Base-by-base conservation (phyloP, 176 grass and related monocot genomes). In the Eragrostis curvula region DNA sequence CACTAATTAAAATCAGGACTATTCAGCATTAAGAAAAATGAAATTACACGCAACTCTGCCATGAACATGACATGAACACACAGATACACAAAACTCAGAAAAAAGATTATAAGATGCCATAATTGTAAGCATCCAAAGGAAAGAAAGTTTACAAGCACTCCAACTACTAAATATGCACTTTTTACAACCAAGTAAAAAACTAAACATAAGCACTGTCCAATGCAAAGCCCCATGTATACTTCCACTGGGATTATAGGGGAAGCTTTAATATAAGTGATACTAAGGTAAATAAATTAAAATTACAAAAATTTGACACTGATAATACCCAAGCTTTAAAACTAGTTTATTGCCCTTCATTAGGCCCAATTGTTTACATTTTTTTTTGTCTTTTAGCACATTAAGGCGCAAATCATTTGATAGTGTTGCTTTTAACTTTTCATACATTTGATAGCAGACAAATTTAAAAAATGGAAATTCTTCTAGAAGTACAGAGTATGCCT, bases 21-120 rank as follows among this genome's bases (percentile, higher is more conserved):
- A 30, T 58, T 17, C 12, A 74, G 16, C 50, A 52, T 51, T 61
- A 41, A 41, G 12, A 27, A 78, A 78, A 70, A 87, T 49, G 62
- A 49, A 62, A 59, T 50, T 47, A 59, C 1, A 4, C 17, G 3
- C 16, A 69, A 61, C 17, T 70, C 21, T 53, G 23, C 21, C 62
- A 71, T 13, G 1, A 68, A 48, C 12, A 61, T 16, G 21, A 25
- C 32, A 2, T 36, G 14, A 44, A 76, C 2, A 67, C 11, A 30
- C 17, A 55, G 66, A 18, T 25, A 40, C 3, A 8, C 6, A 70
- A 45, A 42, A 39, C 3, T 29, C 14, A 71, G 24, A 71, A 49
- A 49, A 28, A 29, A 0, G 0, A 36, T 12, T 46, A 76, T n/a
- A 36, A 17, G 7, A n/a, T 17, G 39, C 14, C 68, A 50, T 6